These are phyloP conservation scores for Moesziomyces globuligerus DNA, from an alignment of 1,284 basidiomycete species.

Conservation along the genomic window DNA sequence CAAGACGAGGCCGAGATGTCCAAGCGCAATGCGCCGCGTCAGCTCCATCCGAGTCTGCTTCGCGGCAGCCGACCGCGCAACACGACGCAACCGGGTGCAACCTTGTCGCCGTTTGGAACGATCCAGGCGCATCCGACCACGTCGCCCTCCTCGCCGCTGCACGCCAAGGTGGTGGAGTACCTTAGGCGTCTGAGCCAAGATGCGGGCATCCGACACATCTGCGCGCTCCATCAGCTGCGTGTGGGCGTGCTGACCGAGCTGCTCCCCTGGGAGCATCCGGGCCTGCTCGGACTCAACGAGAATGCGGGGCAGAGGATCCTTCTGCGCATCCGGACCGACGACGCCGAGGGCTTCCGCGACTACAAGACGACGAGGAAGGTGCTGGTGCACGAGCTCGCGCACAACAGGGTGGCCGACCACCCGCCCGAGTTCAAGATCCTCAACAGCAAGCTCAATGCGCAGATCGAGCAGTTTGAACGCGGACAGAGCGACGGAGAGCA, in stretches of 20 bases:
- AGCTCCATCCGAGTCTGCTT: slow-evolving; percentile 60
- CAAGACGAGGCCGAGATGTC: slow-evolving; percentile 31
- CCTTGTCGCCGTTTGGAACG: slow-evolving; percentile 41
- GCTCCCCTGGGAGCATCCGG: slow-evolving; percentile 58
- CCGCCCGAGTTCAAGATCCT: slow-evolving; percentile 62
- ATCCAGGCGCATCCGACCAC: slow-evolving; percentile 48
- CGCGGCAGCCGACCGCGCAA: slow-evolving; percentile 40
- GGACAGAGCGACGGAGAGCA: slow-evolving; percentile 26
- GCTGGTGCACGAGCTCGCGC: slow-evolving; percentile 61
- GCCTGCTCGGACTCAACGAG: slow-evolving; percentile 60
- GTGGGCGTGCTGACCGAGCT: slow-evolving; percentile 59
- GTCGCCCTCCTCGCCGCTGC: slow-evolving; percentile 16
- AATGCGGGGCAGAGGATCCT: slow-evolving; percentile 58
- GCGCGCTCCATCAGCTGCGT: slow-evolving; percentile 47
- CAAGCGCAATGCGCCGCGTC: slow-evolving; percentile 42
- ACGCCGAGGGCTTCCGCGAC: slow-evolving; percentile 57
- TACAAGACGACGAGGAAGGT: slow-evolving; percentile 60
- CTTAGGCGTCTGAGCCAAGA: slow-evolving; percentile 51
- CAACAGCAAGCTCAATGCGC: slow-evolving; percentile 59
- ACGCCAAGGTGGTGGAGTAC: slow-evolving; percentile 38
- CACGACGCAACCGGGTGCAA: slow-evolving; percentile 19
- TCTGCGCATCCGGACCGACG: slow-evolving; percentile 60
- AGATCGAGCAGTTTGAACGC: slow-evolving; percentile 56
- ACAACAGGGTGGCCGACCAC: slow-evolving; percentile 59
- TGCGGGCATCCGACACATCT: slow-evolving; percentile 59